Conservation (phyloP, 768 basidiomycete genomes). For the Hericium alpestre region DNA sequence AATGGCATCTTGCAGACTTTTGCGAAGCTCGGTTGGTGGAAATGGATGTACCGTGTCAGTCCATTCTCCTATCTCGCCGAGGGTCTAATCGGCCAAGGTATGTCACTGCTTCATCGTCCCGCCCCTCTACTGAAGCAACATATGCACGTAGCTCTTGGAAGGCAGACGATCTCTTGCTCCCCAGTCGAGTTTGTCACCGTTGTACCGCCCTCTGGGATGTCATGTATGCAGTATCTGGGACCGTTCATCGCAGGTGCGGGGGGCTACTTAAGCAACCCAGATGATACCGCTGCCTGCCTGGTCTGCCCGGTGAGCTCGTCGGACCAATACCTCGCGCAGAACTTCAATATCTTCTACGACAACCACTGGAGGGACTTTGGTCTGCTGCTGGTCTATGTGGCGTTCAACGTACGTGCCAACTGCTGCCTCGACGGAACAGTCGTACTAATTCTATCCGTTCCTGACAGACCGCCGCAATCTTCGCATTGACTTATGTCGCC, state of each 20-base stretch:
- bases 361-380: conserved; percentile 40
- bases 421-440: too few relatives aligned
- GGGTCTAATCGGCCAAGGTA: conserved; percentile 35
- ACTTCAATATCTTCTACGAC: conserved; percentile 54
- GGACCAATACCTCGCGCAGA: conserved; percentile 42
- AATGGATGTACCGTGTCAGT: conserved; percentile 29
- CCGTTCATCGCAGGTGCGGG: conserved; percentile 31
- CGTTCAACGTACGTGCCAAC: conserved; percentile 31
- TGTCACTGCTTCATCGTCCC: conserved; percentile 7
- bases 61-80: conserved; percentile 31
- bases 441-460: too few relatives aligned
- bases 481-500: not conserved
- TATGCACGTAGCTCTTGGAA: conserved; percentile 34
- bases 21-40: conserved; percentile 33
- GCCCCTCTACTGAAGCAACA: not conserved
- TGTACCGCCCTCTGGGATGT: conserved; percentile 31
- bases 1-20: conserved; percentile 40
- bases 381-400: conserved; percentile 31
- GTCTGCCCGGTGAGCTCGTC: conserved; percentile 50
- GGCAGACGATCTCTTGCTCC: conserved; percentile 42
- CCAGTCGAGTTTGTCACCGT: conserved; percentile 50
- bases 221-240: conserved; percentile 36
- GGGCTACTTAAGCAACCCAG: conserved; percentile 38
- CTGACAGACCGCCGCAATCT: not conserved
- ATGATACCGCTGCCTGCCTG: conserved; percentile 29